A percentile compares a stretch with the other conserved stretches of the same genome.
phyloP scores from a whole-genome alignment of 2,329 filamentous ascomycete genomes.

The Aspergillus japonicus region DNA sequence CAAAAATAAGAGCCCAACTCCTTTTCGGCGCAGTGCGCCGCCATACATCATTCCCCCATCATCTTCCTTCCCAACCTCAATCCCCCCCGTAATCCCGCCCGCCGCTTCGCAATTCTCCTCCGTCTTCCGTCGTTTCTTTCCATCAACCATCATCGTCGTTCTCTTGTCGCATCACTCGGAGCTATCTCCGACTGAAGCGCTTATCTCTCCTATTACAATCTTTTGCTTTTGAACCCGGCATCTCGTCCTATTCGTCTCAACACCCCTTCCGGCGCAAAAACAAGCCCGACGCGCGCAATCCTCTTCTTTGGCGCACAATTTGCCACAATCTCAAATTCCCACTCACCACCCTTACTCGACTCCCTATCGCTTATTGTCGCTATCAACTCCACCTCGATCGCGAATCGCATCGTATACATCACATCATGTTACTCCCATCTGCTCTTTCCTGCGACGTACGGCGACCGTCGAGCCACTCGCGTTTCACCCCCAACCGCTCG shows the following conservation, averaged over 20 bases:
- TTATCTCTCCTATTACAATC: conserved; percentile 6
- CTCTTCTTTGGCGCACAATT: conserved; percentile 16
- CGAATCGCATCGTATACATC: not conserved
- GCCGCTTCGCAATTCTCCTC: not conserved
- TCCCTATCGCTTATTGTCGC: conserved; percentile 10
- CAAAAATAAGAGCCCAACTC: not conserved
- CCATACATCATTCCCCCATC: conserved; percentile 17
- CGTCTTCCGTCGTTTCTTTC: conserved; percentile 19
- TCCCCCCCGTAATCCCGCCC: not conserved
- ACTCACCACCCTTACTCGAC: conserved; percentile 8
- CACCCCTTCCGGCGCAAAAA: conserved; percentile 36
- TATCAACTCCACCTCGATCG: not conserved
- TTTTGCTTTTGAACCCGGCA: conserved; percentile 19
- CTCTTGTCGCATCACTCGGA: conserved; percentile 34
- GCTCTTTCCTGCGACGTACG: conserved; percentile 47
- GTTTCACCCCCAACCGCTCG: conserved; percentile 35
- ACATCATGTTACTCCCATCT: conserved; percentile 47
- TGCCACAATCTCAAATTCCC: conserved; percentile 7
- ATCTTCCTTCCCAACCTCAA: conserved; percentile 48
- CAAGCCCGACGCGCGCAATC: conserved; percentile 24
- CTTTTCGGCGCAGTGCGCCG: conserved; percentile 12
- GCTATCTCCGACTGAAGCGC: conserved; percentile 26
- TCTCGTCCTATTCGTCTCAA: conserved; percentile 21
- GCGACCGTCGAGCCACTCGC: conserved; percentile 32
- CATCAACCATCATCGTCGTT: conserved; percentile 51